phyloP scores from a whole-genome alignment of 805 yeast species.

The Nakazawaea populi region DNA sequence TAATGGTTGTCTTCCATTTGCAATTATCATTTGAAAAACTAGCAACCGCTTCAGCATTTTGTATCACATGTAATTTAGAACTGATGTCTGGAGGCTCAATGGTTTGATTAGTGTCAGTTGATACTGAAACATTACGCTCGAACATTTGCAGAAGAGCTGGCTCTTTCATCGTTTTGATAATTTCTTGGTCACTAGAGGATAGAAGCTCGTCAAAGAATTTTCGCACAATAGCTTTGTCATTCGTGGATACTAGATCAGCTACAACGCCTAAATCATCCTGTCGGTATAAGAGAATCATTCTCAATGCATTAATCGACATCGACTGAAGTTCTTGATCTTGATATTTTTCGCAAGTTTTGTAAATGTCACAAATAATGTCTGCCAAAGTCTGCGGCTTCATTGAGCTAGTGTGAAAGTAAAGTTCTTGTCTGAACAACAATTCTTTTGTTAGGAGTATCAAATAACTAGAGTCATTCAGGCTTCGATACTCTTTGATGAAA shows the following conservation, averaged over 20 bases:
- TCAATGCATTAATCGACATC: conserved; percentile 23
- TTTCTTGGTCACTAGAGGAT: conserved; percentile 23
- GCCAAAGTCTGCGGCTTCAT: conserved; percentile 28
- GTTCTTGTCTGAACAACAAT: conserved; percentile 25
- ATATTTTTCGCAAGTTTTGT: conserved; percentile 13
- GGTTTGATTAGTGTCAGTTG: conserved; percentile 6
- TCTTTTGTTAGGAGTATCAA: conserved; percentile 12
- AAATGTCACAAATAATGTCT: conserved; percentile 24
- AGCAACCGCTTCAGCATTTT: neutral
- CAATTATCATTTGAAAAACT: conserved; percentile 24
- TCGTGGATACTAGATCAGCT: conserved; percentile 16
- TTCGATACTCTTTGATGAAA: neutral
- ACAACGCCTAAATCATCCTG: conserved; percentile 22
- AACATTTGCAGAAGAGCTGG: conserved; percentile 4
- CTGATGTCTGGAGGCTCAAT: conserved; percentile 8
- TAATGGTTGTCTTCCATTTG: conserved; percentile 31
- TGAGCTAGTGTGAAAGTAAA: conserved; percentile 22
- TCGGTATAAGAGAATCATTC: conserved; percentile 27
- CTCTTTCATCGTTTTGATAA: conserved; percentile 12
- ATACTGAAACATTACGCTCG: neutral
- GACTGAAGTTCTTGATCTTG: conserved; percentile 12
- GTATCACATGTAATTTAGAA: conserved; percentile 9
- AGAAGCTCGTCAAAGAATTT: conserved; percentile 19
- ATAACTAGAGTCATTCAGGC: neutral
- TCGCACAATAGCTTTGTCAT: conserved; percentile 12